Evolutionary conservation across 2,329 filamentous ascomycete species (phyloP), one percentile per base, ranked within the genome.

Genomic region (Scedosporium apiospermum): DNA sequence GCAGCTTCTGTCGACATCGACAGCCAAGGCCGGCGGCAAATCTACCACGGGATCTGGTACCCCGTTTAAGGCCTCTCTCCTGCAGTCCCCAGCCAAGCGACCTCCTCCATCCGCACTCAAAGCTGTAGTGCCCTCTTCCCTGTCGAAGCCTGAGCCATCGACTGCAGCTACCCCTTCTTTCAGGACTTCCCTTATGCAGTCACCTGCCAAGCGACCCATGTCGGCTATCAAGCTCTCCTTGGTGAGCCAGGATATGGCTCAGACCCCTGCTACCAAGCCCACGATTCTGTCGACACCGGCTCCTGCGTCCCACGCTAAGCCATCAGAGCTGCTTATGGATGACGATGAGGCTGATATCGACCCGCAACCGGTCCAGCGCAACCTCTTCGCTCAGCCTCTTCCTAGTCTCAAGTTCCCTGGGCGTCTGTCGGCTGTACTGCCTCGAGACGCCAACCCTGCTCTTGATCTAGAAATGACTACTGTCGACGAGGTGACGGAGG

Each of bases 61-160:
- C 12, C 75, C 76, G 0, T 74, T 78, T 63, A 83, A 81, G 69
- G 68, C 73, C 3, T 79, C 80, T 0, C 72, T 82, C 58, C 71
- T 84, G 4, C 77, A 80, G 57, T 84, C 83, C 7, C 81, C 80
- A 3, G 79, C 80, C 1, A 83, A 83, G 67, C 74, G 79, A 60
- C 71, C 71, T n/a, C 66, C 63, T 18, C 60, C 57, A 16, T 61
- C 64, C 4, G 61, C 62, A 2, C 61, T 66, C n/a, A 42, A 38
- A 30, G 51, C 46, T 34, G 21, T 26, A 41, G 14, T 41, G 12
- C 23, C 55, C 10, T 55, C 26, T 16, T 10, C 38, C 12, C 30
- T 55, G 1, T 5, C 53, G 12, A 21, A 42, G 18, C 41, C 38
- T 1, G 61, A 44, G 21, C 5, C 34, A 12, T n/a, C 18, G 14